These are phyloP conservation scores for Boletus coffeatus DNA, from an alignment of 1,284 basidiomycete genomes.

Conservation along the genomic window DNA sequence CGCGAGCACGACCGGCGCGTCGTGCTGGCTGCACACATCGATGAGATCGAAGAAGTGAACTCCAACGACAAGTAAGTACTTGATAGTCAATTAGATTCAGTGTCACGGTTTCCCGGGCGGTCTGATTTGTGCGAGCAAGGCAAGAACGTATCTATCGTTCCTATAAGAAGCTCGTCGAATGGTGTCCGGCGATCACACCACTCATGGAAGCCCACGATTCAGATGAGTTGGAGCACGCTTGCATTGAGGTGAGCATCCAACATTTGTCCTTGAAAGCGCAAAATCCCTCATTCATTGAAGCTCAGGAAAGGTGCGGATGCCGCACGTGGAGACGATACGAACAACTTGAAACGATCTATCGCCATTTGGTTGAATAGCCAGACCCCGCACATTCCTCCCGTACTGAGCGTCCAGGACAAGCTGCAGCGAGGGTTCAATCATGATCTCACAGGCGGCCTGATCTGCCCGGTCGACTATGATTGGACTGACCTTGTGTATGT, in stretches of 20 bases:
- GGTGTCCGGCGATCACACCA: background rate
- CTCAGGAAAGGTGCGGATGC: conserved; percentile 11
- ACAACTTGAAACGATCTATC: conserved; percentile 8
- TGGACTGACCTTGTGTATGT: conserved; percentile 18
- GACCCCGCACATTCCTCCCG: conserved; percentile 2
- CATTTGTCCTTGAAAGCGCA: background rate
- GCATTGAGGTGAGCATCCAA: background rate
- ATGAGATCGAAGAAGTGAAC: background rate
- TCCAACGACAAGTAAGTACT: background rate
- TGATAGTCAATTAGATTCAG: background rate
- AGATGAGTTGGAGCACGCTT: background rate
- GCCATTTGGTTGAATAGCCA: conserved; percentile 21
- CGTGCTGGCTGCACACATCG: background rate
- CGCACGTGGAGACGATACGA: conserved; percentile 20
- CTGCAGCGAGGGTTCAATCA: conserved; percentile 22
- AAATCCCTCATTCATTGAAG: background rate
- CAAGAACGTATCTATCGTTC: background rate
- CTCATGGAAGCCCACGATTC: background rate
- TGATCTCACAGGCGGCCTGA: conserved; percentile 21
- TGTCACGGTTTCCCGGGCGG: background rate
- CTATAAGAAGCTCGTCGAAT: background rate
- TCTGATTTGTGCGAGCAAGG: background rate
- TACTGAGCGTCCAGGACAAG: conserved; percentile 1
- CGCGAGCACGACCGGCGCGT: background rate
- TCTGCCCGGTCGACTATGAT: conserved; percentile 26